These are phyloP conservation scores for Eragrostis tef DNA, from an alignment of 202 grass and related monocot genomes.

Conservation along the genomic window DNA sequence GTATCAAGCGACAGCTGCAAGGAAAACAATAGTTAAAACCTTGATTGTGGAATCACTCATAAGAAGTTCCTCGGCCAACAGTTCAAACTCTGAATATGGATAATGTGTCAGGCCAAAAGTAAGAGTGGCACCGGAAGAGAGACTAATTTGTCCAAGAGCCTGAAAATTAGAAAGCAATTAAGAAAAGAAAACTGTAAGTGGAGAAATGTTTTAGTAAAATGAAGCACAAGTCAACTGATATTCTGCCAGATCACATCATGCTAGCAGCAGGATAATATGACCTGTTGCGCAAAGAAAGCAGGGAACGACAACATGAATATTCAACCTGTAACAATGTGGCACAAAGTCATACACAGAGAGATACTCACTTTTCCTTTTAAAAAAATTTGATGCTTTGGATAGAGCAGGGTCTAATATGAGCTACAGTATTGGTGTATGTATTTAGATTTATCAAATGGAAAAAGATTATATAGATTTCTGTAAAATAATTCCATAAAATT, in stretches of 20 bases:
- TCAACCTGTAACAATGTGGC: background rate
- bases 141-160: constrained; percentile 87
- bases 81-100: constrained; percentile 92
- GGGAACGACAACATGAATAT: background rate
- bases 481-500: background rate
- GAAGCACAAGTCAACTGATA: constrained; percentile 9
- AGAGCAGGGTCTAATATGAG: background rate
- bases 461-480: background rate
- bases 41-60: constrained; percentile 96
- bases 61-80: constrained; percentile 97
- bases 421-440: background rate
- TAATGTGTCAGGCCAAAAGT: constrained; percentile 94
- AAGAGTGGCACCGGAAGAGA: constrained; percentile 65
- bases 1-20: background rate
- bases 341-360: constrained; percentile 11
- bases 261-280: constrained; percentile 19
- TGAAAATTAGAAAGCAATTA: constrained; percentile 49
- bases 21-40: constrained; percentile 55
- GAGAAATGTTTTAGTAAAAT: constrained; percentile 33
- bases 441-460: background rate
- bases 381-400: background rate
- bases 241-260: constrained; percentile 1
- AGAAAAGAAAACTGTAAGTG: constrained; percentile 24
- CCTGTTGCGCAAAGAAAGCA: background rate
- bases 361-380: constrained; percentile 4